Percentiles rank a stretch among this genome's conserved stretches.
These are phyloP conservation scores for Ganoderma sinense DNA, from an alignment of 1,284 basidiomycete genomes.

Conservation along the genomic window DNA sequence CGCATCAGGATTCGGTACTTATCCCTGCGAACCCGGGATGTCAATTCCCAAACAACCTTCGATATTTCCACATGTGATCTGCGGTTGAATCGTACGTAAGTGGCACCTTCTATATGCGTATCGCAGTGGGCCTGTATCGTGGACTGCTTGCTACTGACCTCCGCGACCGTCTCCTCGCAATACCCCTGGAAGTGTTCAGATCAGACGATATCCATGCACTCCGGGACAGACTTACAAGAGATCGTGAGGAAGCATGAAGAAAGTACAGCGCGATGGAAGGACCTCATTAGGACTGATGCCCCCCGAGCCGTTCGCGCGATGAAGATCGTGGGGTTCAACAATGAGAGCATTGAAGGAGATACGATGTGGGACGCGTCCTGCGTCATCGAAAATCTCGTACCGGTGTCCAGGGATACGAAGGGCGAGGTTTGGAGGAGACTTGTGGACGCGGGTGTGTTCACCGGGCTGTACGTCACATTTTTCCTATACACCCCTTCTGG, in stretches of 20 bases:
- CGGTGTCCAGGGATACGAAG: background rate
- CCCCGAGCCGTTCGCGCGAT: slow-evolving; percentile 16
- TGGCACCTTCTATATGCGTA: background rate
- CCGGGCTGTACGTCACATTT: background rate
- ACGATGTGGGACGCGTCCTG: slow-evolving; percentile 3
- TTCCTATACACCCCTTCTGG: background rate
- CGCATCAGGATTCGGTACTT: background rate
- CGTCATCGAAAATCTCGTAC: background rate
- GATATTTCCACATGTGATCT: background rate
- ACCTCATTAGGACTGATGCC: slow-evolving; percentile 16
- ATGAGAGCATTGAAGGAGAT: slow-evolving; percentile 22
- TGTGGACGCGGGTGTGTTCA: background rate
- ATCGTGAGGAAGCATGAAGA: background rate
- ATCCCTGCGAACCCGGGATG: background rate
- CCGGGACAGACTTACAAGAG: background rate
- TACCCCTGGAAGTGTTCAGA: background rate
- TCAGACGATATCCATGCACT: background rate
- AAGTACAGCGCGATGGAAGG: slow-evolving; percentile 6
- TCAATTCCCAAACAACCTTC: background rate
- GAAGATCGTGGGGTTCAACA: background rate
- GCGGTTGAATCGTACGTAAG: background rate
- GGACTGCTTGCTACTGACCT: too few species aligned
- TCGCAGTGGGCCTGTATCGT: too few species aligned
- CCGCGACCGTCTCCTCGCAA: too few species aligned
- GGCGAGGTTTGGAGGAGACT: background rate